Evolutionary conservation across 2,329 filamentous ascomycete genomes (phyloP), one percentile per base, ranked within the genome.

Genomic region (Chaetothyriales sp.): DNA sequence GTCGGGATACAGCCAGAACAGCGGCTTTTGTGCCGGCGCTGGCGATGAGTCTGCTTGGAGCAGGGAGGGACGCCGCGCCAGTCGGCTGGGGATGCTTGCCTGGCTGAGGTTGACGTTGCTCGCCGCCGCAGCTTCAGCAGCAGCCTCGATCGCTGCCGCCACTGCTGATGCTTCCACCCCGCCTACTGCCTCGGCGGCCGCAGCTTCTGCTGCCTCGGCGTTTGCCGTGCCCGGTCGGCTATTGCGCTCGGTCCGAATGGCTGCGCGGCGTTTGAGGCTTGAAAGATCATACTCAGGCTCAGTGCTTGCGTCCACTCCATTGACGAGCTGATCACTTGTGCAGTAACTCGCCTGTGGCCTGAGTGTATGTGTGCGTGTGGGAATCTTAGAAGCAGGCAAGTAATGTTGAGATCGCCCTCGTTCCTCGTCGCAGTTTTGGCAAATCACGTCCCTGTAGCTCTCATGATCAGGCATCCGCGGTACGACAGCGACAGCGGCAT

Each of bases 1-100:
- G 57, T 72, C 69, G 8, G 70, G 69, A 18, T 60, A 62, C 12
- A 72, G 65, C 15, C 65, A 61, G 53, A 72, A 70, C n/a, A 10
- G 19, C 15, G 43, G 43, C 12, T 39, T 39, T 4, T 9, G 32
- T 15, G 32, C 10, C 12, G 32, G 10, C 15, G 12, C 8, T 5
- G 32, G 32, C 32, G 15, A 39, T 15, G 32, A 39, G 10, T 15
- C 32, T 39, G 32, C 15, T 4, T 15, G 32, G 5, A 15, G 15
- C 32, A 39, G 32, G 3, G 32, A 39, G 5, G 32, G 10, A 5
- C 32, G 10, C 12, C 10, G 32, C 5, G 5, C 10, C 32, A 15
- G 3, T 39, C 32, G 8, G 32, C 10, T 4, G 32, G 32, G 5
- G 5, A 39, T 15, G 9, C 10, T 12, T 2, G 32, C 4, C 32